phyloP scores from a whole-genome alignment of 768 basidiomycete genomes.

The Paxillus involutus region DNA sequence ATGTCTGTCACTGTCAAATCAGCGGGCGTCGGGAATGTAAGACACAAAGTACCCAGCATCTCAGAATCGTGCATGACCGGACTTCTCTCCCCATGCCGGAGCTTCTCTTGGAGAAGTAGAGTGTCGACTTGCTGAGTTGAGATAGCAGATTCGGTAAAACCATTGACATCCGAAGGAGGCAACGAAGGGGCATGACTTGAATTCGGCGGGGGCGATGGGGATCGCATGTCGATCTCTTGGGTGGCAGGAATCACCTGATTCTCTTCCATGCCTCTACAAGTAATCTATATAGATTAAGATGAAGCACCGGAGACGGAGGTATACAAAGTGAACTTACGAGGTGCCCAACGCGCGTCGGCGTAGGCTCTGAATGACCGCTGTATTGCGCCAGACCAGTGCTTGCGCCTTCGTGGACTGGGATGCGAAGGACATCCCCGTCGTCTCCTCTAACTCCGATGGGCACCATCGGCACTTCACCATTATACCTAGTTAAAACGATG shows the following conservation, averaged over 20 bases:
- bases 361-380: conserved; percentile 47
- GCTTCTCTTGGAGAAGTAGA: conserved; percentile 36
- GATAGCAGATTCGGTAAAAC: conserved; percentile 13
- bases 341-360: conserved; percentile 55
- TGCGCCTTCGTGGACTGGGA: conserved; percentile 25
- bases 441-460: conserved; percentile 62
- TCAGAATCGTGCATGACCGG: conserved; percentile 36
- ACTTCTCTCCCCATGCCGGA: conserved; percentile 14
- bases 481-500: conserved; percentile 25
- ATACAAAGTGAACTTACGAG: conserved; percentile 41
- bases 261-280: conserved; percentile 39
- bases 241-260: conserved; percentile 47
- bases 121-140: conserved; percentile 37
- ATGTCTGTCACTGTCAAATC: conserved; percentile 22
- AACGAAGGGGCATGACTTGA: conserved; percentile 15
- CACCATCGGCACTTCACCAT: conserved; percentile 15
- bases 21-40: background rate
- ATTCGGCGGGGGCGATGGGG: conserved; percentile 19
- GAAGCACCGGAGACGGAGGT: background rate
- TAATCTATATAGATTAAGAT: conserved; percentile 13
- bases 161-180: conserved; percentile 28
- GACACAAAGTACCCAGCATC: conserved; percentile 43
- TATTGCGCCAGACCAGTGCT: conserved; percentile 34
- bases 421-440: conserved; percentile 53
- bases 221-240: conserved; percentile 29